phyloP scores from a whole-genome alignment of 331 rosid species.

The Quercus tomentella region DNA sequence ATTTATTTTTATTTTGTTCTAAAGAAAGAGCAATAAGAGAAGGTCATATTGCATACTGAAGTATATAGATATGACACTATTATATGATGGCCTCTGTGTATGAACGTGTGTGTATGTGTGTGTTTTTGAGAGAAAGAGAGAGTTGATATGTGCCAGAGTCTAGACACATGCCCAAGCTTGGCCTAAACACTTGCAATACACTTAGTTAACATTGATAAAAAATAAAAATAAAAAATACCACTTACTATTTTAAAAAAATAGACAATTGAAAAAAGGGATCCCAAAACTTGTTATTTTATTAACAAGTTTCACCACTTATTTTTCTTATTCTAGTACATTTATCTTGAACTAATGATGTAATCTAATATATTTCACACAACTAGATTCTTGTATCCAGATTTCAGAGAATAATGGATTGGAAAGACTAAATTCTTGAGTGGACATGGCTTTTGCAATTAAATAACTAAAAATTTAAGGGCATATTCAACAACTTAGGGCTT shows the following conservation, averaged over 20 bases:
- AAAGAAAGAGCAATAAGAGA: not conserved
- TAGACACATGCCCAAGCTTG: no score
- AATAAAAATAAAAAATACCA: no score
- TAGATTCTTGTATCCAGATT: not conserved
- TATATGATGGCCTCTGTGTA: not conserved
- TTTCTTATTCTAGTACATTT: not conserved
- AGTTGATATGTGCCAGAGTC: not conserved
- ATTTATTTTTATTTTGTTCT: not conserved
- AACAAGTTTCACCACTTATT: not conserved
- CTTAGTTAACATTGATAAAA: no score
- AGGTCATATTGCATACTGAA: not conserved
- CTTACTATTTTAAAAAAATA: not conserved
- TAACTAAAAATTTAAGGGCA: not conserved
- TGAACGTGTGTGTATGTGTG: no score
- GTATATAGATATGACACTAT: not conserved
- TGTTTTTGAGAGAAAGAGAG: not conserved
- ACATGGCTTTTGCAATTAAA: not conserved
- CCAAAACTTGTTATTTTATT: no score
- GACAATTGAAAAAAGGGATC: not conserved
- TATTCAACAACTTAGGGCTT: conserved; percentile 9
- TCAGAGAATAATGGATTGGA: not conserved
- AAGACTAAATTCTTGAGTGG: not conserved
- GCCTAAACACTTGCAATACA: no score
- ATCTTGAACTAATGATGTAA: not conserved
- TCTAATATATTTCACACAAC: not conserved